These are phyloP conservation scores for Xanthoconium purpureum DNA, from an alignment of 768 basidiomycete genomes.

Conservation along the genomic window DNA sequence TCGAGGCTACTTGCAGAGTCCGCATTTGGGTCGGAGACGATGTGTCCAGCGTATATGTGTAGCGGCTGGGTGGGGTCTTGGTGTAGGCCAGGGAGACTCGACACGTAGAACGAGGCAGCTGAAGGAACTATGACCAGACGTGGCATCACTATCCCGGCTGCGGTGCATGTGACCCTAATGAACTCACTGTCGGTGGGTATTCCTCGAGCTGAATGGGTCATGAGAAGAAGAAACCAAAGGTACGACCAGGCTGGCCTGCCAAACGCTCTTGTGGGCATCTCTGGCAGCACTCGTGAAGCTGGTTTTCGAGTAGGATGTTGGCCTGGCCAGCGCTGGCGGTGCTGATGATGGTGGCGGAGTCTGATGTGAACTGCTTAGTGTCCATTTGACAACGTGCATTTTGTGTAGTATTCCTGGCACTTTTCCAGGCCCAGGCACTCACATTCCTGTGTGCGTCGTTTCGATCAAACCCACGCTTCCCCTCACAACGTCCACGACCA, in stretches of 20 bases:
- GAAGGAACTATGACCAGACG: conserved; percentile 53
- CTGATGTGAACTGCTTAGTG: not conserved
- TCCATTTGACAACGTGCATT: too few relatives aligned
- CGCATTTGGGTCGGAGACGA: conserved; percentile 72
- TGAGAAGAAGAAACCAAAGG: conserved; percentile 18
- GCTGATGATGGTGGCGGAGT: not conserved
- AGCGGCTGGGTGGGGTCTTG: conserved; percentile 68
- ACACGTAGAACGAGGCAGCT: conserved; percentile 82
- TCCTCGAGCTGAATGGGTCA: conserved; percentile 16
- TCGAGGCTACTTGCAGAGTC: conserved; percentile 49
- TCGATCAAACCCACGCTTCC: not conserved
- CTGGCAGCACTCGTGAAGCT: not conserved
- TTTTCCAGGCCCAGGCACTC: too few relatives aligned
- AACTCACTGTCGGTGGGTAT: conserved; percentile 42
- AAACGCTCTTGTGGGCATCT: conserved; percentile 5
- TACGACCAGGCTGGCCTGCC: conserved; percentile 9
- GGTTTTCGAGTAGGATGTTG: not conserved
- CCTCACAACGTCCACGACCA: not conserved
- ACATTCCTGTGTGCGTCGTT: too few relatives aligned
- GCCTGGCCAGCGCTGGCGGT: not conserved
- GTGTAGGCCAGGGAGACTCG: conserved; percentile 69
- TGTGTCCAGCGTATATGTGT: conserved; percentile 82
- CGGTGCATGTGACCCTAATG: not conserved
- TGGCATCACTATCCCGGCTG: not conserved
- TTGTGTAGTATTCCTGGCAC: too few relatives aligned